phyloP scores from a whole-genome alignment of 305 asterid species.

The Salvia sclarea region DNA sequence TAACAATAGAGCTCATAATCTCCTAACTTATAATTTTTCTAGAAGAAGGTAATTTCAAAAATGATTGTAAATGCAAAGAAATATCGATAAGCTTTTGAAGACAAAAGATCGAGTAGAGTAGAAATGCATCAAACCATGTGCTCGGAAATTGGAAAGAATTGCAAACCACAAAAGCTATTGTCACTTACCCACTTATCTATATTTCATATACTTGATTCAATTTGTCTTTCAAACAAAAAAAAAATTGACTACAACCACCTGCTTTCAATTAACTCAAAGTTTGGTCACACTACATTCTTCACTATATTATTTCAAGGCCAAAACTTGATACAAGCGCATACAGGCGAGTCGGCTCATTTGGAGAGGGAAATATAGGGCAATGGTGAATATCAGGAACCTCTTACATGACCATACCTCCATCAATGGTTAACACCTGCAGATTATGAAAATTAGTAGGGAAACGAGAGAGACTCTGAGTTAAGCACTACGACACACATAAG shows the following conservation, averaged over 20 bases:
- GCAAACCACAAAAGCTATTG: not conserved
- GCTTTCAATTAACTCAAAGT: conserved; percentile 11
- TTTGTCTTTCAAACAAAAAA: not conserved
- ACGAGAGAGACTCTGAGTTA: not conserved
- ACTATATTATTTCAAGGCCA: conserved; percentile 22
- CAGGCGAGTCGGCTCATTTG: not conserved
- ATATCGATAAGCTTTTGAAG: not conserved
- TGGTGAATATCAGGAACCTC: conserved; percentile 21
- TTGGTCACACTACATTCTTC: conserved; percentile 1
- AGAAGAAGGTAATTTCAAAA: not conserved
- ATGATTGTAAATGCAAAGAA: not conserved
- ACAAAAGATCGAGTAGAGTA: too few species aligned
- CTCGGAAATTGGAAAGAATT: not conserved
- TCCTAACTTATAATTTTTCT: too few species aligned
- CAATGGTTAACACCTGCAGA: conserved; percentile 77
- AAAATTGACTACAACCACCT: conserved; percentile 5
- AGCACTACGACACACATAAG: not conserved
- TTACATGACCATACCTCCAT: conserved; percentile 98
- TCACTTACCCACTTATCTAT: not conserved
- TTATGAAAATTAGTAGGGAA: not conserved
- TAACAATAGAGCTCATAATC: too few species aligned
- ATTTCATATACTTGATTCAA: not conserved
- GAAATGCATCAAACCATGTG: too few species aligned
- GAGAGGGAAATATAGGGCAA: conserved; percentile 12
- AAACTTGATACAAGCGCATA: conserved; percentile 14